Conservation (phyloP, 1,284 basidiomycete genomes). For the Tremellales sp. region DNA sequence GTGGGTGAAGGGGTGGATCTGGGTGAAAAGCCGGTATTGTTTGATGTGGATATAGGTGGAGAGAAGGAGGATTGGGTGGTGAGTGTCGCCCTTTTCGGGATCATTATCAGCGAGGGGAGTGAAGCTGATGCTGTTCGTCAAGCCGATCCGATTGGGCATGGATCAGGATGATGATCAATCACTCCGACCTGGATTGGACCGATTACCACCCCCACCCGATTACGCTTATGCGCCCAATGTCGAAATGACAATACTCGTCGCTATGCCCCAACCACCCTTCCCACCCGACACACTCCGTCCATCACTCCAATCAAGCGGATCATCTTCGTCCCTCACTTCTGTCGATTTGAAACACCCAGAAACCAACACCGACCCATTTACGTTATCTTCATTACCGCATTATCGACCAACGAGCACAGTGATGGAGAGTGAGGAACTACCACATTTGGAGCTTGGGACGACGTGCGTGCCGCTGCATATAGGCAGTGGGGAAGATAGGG, state of each 20-base stretch:
- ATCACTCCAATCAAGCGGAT: not conserved
- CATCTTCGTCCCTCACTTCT: not conserved
- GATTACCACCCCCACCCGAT: not conserved
- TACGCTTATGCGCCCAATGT: not conserved
- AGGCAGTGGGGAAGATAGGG: not conserved
- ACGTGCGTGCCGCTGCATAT: conserved; percentile 2
- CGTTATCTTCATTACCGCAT: not conserved
- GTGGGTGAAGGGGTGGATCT: not conserved
- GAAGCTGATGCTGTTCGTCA: too few species aligned
- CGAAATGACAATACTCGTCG: conserved; percentile 14
- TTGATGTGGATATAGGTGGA: not conserved
- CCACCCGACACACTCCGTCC: too few species aligned
- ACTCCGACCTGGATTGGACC: not conserved
- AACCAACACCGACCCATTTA: too few species aligned
- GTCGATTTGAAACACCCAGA: not conserved
- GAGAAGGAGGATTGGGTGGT: not conserved
- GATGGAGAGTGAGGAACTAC: conserved; percentile 5
- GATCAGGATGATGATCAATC: not conserved
- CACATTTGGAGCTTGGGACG: not conserved
- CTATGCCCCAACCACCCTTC: conserved; percentile 8
- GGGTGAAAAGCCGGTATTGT: not conserved
- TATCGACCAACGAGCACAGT: conserved; percentile 1
- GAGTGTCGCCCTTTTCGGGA: not conserved
- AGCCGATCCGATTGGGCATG: not conserved
- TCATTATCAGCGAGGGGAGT: not conserved